These are phyloP conservation scores for Celoporthe dispersa DNA, from an alignment of 2,329 filamentous ascomycete species.

Conservation along the genomic window DNA sequence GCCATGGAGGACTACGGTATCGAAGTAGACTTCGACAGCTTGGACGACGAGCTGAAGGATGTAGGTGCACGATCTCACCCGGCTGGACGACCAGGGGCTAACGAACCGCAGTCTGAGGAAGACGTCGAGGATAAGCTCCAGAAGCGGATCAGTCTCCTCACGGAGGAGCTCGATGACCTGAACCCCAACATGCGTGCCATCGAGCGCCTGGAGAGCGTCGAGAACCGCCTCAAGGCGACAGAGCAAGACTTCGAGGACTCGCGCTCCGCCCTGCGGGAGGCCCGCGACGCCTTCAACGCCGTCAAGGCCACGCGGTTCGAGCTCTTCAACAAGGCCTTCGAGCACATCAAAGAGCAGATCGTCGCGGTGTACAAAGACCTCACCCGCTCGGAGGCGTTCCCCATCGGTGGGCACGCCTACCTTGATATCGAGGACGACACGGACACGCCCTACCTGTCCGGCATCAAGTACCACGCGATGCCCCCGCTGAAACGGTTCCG, in stretches of 20 bases:
- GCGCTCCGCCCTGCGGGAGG: slow-evolving; percentile 71
- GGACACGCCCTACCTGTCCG: slow-evolving; percentile 93
- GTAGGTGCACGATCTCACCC: slow-evolving; percentile 51
- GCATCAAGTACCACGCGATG: slow-evolving; percentile 99
- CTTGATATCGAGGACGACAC: slow-evolving; percentile 92
- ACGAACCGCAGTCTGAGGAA: slow-evolving; percentile 62
- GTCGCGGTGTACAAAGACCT: slow-evolving; percentile 93
- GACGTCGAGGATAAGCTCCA: slow-evolving; percentile 75
- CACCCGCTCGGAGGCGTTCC: slow-evolving; percentile 87
- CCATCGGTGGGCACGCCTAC: slow-evolving; percentile 86
- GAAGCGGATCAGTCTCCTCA: slow-evolving; percentile 76
- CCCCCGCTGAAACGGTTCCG: slow-evolving; percentile 96
- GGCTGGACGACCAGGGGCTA: slow-evolving; percentile 33
- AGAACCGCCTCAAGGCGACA: slow-evolving; percentile 78
- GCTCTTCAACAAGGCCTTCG: slow-evolving; percentile 93
- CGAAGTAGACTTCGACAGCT: slow-evolving; percentile 78
- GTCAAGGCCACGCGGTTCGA: slow-evolving; percentile 84
- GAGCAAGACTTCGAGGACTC: slow-evolving; percentile 91
- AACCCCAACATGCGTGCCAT: slow-evolving; percentile 96
- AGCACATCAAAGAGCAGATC: slow-evolving; percentile 94
- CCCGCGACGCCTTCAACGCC: slow-evolving; percentile 81
- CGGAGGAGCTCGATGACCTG: slow-evolving; percentile 85
- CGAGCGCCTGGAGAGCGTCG: slow-evolving; percentile 85
- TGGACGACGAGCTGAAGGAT: slow-evolving; percentile 82
- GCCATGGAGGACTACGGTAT: slow-evolving; percentile 90